A percentile compares a stretch with the other conserved stretches of the same genome.
Conservation (phyloP, 495 filamentous ascomycete genomes). For the Penicillium paradoxum region DNA sequence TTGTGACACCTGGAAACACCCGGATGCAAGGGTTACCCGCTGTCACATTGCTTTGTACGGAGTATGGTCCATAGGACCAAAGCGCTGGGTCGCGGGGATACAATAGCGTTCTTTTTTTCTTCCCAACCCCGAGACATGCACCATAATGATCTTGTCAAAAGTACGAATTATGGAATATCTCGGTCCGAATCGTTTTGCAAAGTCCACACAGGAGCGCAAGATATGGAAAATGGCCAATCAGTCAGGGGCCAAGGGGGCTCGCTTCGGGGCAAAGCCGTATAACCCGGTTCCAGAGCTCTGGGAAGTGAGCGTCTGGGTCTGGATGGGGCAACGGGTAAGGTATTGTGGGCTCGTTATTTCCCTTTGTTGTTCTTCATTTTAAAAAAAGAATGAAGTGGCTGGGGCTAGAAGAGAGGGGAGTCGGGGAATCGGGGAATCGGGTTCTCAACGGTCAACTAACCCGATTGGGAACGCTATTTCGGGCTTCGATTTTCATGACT, state of each 20-base stretch:
- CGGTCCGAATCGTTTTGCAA: too few species aligned
- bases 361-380: too few species aligned
- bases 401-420: not conserved
- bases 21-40: slow-evolving; percentile 1
- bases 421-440: not conserved
- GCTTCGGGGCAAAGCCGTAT: slow-evolving; percentile 2
- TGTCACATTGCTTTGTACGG: not conserved
- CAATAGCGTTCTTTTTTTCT: not conserved
- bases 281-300: slow-evolving; percentile 4
- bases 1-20: not conserved
- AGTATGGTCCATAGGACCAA: not conserved
- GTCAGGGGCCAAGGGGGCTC: slow-evolving; percentile 4
- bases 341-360: too few species aligned
- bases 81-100: not conserved
- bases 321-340: too few species aligned
- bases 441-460: slow-evolving; percentile 23
- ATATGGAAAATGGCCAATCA: not conserved
- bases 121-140: not conserved
- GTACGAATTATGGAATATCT: too few species aligned
- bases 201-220: too few species aligned
- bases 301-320: not conserved
- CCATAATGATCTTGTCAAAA: not conserved
- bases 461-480: not conserved
- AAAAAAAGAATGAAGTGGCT: too few species aligned
- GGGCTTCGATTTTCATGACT: not conserved